These are phyloP conservation scores for Hansenula sp. DNA, from an alignment of 1,139 yeast genomes.

Conservation along the genomic window DNA sequence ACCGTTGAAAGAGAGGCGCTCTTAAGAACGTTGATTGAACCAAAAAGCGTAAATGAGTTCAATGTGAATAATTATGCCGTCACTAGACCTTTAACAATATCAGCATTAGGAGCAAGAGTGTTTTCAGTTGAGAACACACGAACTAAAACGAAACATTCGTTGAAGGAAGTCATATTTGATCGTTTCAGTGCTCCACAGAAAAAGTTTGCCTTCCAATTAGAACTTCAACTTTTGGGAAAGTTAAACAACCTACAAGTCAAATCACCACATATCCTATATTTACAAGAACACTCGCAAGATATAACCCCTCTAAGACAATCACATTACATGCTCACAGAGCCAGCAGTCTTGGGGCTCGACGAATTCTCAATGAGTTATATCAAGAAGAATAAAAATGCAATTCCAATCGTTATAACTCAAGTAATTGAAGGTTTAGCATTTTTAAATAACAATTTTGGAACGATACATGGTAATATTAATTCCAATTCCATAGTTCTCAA, in stretches of 20 bases:
- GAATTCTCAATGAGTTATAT: not conserved
- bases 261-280: not conserved
- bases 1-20: not conserved
- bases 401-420: slow-evolving; percentile 4
- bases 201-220: not conserved
- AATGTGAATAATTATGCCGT: slow-evolving; percentile 1
- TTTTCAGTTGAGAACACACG: slow-evolving; percentile 6
- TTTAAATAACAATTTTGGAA: not conserved
- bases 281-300: not conserved
- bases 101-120: not conserved
- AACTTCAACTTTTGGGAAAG: not conserved
- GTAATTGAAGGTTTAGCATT: slow-evolving; percentile 7
- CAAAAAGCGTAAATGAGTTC: not conserved
- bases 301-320: not conserved
- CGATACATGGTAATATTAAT: slow-evolving; percentile 14
- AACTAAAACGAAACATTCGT: not conserved
- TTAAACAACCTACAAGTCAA: not conserved
- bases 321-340: not conserved
- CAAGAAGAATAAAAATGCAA: not conserved
- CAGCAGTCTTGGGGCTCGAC: not conserved
- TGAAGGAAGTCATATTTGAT: not conserved
- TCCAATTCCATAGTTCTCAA: slow-evolving; percentile 8
- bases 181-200: not conserved
- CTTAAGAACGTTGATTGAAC: not conserved
- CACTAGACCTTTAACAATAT: slow-evolving; percentile 1